Base-by-base conservation (phyloP, 2,329 filamentous ascomycete genomes). In the Ophiosphaerella korrae region DNA sequence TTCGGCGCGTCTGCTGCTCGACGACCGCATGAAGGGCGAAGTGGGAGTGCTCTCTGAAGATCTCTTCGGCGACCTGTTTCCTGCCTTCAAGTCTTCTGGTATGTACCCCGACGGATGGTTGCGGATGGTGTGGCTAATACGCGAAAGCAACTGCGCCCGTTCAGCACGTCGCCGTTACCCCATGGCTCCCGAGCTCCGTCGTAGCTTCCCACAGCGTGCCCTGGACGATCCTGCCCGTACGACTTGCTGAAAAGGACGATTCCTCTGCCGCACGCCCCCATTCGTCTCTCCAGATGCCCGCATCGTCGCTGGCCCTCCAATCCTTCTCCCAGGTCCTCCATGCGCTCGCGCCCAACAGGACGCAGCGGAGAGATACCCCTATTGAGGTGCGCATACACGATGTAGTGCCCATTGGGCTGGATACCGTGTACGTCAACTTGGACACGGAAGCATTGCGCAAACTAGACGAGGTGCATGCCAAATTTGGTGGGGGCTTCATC, bases 141-240 rank as follows among this genome's bases (percentile, higher is more conserved):
- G 26, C 38, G 31, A 26, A 56, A 54, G 26, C 40, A 42, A 35
- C 34, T 51, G 50, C 36, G 45, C 55, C 51, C 41, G 42, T 69
- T 49, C 77, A 84, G 52, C 82, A 91, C 70, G 82, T 92, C 57
- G 89, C 89, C 36, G 84, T 92, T 58, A 85, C 88, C 40, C 88
- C 88, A 3, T 92, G 88, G 88, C 77, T 83, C 1, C 87, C 89
- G 11, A 76, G 55, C 72, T 78, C 75, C 56, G 56, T 74, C 52
- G 72, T 74, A 40, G 73, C 77, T 47, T 79, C 74, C 36, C 80
- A 88, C 67, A 84, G 86, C 50, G 83, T 85, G 14, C 81, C 83
- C 40, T 99, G 94, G 94, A 91, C 91, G 7, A 84, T 97, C 42
- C 83, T 97, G 31, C 90, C 93, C 1, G 84, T 96, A 52, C 80